These are phyloP conservation scores for Mycena latifolia DNA, from an alignment of 768 basidiomycete species.

Conservation along the genomic window DNA sequence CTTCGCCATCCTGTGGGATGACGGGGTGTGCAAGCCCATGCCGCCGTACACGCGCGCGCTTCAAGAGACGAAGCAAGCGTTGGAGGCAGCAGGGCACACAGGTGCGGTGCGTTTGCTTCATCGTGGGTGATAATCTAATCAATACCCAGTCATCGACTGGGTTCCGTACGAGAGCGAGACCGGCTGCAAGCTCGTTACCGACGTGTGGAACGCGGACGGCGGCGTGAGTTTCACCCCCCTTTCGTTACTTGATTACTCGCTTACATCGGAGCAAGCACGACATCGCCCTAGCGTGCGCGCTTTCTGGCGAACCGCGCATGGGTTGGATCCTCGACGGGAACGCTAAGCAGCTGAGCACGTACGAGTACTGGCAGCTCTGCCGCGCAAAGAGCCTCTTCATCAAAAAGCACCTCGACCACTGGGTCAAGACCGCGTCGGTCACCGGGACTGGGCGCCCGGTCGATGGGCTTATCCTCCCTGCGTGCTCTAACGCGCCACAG, in stretches of 20 bases:
- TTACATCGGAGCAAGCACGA: neutral
- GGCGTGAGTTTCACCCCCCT: constrained; percentile 1
- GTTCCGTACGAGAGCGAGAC: constrained; percentile 53
- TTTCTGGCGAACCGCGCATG: neutral
- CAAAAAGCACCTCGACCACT: neutral
- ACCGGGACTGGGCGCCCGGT: neutral
- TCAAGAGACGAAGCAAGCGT: neutral
- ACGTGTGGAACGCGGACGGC: constrained; percentile 48
- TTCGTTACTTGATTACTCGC: neutral
- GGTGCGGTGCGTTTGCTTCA: neutral
- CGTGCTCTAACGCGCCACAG: neutral
- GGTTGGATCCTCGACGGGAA: neutral
- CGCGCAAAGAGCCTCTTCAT: neutral
- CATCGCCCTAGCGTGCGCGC: neutral
- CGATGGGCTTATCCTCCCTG: neutral
- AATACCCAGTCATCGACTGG: constrained; percentile 77
- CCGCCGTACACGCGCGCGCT: neutral
- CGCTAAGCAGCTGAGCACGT: neutral
- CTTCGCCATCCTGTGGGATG: neutral
- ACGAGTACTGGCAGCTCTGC: neutral
- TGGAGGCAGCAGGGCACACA: neutral
- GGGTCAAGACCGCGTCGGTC: neutral
- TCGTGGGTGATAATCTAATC: neutral
- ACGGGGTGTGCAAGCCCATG: neutral
- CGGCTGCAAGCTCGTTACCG: constrained; percentile 50